Evolutionary conservation across 805 yeast genomes (phyloP).

Genomic region (Jamesozyma lodderae): DNA sequence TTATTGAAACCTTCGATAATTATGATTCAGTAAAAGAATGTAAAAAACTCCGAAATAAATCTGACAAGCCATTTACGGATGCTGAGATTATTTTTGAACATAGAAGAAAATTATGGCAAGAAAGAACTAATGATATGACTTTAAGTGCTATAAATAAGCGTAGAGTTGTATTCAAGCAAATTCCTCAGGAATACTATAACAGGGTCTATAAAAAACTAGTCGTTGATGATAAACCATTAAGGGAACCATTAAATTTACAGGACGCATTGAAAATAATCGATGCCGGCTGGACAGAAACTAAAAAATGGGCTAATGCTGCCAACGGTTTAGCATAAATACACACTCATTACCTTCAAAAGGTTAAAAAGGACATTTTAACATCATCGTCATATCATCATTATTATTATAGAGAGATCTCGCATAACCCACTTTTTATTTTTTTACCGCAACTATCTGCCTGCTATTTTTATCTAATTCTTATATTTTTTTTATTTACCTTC

Average conservation of each 20-base stretch:
- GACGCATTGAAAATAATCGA: constrained; percentile 67
- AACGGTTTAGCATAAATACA: constrained; percentile 28
- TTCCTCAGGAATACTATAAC: constrained; percentile 44
- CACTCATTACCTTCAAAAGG: too few relatives aligned
- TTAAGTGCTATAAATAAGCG: constrained; percentile 8
- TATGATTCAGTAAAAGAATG: constrained; percentile 30
- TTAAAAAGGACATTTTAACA: background rate
- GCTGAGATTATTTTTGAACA: constrained; percentile 63
- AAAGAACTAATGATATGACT: constrained; percentile 4
- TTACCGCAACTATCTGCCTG: too few relatives aligned
- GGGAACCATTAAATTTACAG: constrained; percentile 59
- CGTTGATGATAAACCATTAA: constrained; percentile 57
- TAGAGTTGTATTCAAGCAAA: constrained; percentile 22
- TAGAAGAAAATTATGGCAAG: constrained; percentile 58
- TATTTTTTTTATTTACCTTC: background rate
- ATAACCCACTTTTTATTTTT: too few relatives aligned
- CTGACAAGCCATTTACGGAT: constrained; percentile 36
- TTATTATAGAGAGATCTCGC: background rate
- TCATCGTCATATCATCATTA: background rate
- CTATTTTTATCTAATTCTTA: too few relatives aligned
- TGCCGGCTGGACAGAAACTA: constrained; percentile 77
- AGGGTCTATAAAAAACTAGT: constrained; percentile 63
- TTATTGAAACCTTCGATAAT: constrained; percentile 20
- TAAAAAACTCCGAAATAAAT: constrained; percentile 21
- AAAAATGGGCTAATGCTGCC: constrained; percentile 56